Conservation (phyloP, 257 asterid species). For the Solanum boliviense region DNA sequence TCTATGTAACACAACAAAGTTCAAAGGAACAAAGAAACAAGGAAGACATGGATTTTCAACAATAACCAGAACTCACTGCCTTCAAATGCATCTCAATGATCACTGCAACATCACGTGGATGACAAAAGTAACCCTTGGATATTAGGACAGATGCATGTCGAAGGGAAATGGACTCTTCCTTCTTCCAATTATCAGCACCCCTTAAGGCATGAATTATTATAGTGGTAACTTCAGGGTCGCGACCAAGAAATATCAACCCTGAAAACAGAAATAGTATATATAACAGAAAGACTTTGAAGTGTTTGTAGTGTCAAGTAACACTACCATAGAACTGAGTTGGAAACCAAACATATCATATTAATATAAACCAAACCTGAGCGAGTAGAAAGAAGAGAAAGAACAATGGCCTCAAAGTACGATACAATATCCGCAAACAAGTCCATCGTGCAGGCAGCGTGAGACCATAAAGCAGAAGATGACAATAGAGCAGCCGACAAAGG, state of each 20-base stretch:
- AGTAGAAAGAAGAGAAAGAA: slow-evolving; percentile 62
- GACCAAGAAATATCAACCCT: slow-evolving; percentile 75
- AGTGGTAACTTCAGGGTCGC: slow-evolving; percentile 62
- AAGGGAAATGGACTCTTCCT: slow-evolving; percentile 50
- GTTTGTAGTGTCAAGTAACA: background rate
- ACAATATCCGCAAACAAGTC: slow-evolving; percentile 59
- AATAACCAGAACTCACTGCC: slow-evolving; percentile 45
- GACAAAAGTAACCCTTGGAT: slow-evolving; percentile 72
- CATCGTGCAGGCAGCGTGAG: slow-evolving; percentile 45
- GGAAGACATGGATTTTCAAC: slow-evolving; percentile 3
- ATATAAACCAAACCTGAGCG: slow-evolving; percentile 56
- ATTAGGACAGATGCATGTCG: slow-evolving; percentile 73
- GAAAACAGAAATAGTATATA: slow-evolving; percentile 24
- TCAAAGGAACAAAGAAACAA: background rate
- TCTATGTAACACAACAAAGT: background rate
- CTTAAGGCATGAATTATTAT: slow-evolving; percentile 56
- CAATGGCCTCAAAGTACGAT: slow-evolving; percentile 58
- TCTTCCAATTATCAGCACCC: slow-evolving; percentile 52
- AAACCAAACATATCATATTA: background rate
- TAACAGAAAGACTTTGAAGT: background rate
- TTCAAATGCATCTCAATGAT: slow-evolving; percentile 74
- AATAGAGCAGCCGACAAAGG: slow-evolving; percentile 91
- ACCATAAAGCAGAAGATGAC: slow-evolving; percentile 60
- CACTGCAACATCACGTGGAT: slow-evolving; percentile 60
- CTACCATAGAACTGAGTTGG: background rate